These are phyloP conservation scores for Mycena epipterygia DNA, from an alignment of 768 basidiomycete genomes.

Conservation along the genomic window DNA sequence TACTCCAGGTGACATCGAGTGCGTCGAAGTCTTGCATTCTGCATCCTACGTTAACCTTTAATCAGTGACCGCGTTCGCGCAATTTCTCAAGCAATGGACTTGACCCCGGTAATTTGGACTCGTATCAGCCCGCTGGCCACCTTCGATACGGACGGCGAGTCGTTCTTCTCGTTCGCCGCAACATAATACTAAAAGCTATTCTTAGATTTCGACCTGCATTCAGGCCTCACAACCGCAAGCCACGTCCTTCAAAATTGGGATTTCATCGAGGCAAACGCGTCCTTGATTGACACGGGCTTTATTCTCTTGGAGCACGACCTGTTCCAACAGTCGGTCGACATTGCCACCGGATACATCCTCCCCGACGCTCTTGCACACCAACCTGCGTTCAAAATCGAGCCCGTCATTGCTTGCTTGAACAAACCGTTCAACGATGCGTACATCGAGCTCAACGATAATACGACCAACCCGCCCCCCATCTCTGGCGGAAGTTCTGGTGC, in stretches of 20 bases:
- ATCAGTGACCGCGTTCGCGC: slow-evolving; percentile 87
- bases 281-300: slow-evolving; percentile 78
- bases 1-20: slow-evolving; percentile 70
- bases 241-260: slow-evolving; percentile 82
- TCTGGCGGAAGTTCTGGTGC: slow-evolving; percentile 40
- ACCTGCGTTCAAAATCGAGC: slow-evolving; percentile 76
- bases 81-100: slow-evolving; percentile 85
- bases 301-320: slow-evolving; percentile 92
- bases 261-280: slow-evolving; percentile 74
- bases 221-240: slow-evolving; percentile 67
- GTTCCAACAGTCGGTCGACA: slow-evolving; percentile 86
- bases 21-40: slow-evolving; percentile 36
- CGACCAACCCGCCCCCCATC: slow-evolving; percentile 65
- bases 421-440: slow-evolving; percentile 75
- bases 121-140: slow-evolving; percentile 69
- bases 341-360: slow-evolving; percentile 89
- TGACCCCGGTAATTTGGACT: slow-evolving; percentile 90
- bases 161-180: slow-evolving; percentile 3
- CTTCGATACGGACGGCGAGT: slow-evolving; percentile 78
- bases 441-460: slow-evolving; percentile 86
- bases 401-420: slow-evolving; percentile 79
- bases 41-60: slow-evolving; percentile 24
- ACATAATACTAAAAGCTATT: slow-evolving; percentile 17
- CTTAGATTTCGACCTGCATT: slow-evolving; percentile 85
- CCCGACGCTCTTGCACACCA: slow-evolving; percentile 81